phyloP scores from a whole-genome alignment of 1,284 basidiomycete genomes.

The Heterobasidion occidentale region DNA sequence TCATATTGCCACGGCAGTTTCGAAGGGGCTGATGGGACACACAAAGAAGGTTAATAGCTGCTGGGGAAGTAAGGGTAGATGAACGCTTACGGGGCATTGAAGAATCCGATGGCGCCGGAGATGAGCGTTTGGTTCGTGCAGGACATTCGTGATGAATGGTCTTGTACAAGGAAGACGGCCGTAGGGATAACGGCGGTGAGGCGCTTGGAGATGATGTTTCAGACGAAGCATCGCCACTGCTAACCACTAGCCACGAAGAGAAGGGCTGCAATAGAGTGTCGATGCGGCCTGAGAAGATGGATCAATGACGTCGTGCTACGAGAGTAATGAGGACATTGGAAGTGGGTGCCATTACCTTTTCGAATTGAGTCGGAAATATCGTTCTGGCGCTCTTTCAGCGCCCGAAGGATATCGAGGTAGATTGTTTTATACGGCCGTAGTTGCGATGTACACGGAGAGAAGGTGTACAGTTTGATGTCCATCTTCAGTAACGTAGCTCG shows the following conservation, averaged over 20 bases:
- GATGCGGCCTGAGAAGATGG: conserved; percentile 6
- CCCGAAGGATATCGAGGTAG: conserved; percentile 26
- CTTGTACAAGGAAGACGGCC: neutral
- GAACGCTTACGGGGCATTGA: conserved; percentile 3
- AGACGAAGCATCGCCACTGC: conserved; percentile 3
- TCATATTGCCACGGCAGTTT: neutral
- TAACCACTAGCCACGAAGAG: conserved; percentile 11
- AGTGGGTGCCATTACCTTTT: conserved; percentile 6
- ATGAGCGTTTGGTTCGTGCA: neutral
- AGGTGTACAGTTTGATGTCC: conserved; percentile 26
- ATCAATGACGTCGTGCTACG: neutral
- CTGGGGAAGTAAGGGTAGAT: neutral
- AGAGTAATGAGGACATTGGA: neutral
- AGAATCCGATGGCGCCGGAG: neutral
- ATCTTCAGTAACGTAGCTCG: conserved; percentile 23
- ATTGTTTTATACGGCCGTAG: conserved; percentile 23
- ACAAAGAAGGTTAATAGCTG: neutral
- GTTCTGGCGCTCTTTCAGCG: conserved; percentile 18
- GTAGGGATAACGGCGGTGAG: neutral
- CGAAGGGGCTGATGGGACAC: neutral
- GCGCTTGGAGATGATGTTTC: neutral
- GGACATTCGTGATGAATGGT: neutral
- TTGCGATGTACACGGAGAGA: conserved; percentile 23
- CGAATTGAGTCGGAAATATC: conserved; percentile 8
- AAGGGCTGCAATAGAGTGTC: conserved; percentile 9